Conservation (phyloP, 2,329 filamentous ascomycete species). For the Lasiodiplodia sp. region DNA sequence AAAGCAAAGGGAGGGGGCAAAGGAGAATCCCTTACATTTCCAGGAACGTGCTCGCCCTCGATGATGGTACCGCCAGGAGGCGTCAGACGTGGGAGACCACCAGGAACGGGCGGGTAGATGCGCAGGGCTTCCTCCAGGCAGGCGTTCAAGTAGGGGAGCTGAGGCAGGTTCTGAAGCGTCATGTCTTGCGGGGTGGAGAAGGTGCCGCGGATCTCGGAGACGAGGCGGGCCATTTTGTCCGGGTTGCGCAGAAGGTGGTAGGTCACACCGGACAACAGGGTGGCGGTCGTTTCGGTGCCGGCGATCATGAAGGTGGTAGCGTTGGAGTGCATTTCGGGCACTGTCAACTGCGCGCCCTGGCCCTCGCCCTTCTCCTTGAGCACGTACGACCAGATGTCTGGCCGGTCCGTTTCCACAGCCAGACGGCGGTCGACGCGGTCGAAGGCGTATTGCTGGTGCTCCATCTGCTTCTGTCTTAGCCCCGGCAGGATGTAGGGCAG, state of each 20-base stretch:
- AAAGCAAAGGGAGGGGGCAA: not conserved
- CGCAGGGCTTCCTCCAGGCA: slow-evolving; percentile 53
- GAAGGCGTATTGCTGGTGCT: slow-evolving; percentile 19
- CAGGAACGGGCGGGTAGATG: slow-evolving; percentile 53
- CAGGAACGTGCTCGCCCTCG: slow-evolving; percentile 33
- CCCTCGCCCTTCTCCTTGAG: slow-evolving; percentile 14
- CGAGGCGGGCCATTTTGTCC: slow-evolving; percentile 17
- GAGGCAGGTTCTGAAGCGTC: slow-evolving; percentile 17
- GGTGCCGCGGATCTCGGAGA: slow-evolving; percentile 13
- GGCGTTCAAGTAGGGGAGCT: slow-evolving; percentile 16
- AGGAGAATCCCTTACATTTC: slow-evolving; percentile 35
- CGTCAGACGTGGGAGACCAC: slow-evolving; percentile 40
- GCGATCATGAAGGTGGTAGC: slow-evolving; percentile 40
- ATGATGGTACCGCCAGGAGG: slow-evolving; percentile 39
- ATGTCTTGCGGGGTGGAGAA: slow-evolving; percentile 17
- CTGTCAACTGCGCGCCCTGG: not conserved
- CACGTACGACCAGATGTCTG: slow-evolving; percentile 27
- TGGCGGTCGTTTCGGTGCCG: slow-evolving; percentile 52
- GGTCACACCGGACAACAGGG: slow-evolving; percentile 42
- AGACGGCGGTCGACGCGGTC: slow-evolving; percentile 22
- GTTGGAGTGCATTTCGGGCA: slow-evolving; percentile 33
- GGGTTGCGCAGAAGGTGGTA: slow-evolving; percentile 42
- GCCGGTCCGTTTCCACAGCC: not conserved
- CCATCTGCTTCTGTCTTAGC: slow-evolving; percentile 12
- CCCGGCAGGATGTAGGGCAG: slow-evolving; percentile 13